Evolutionary conservation across 1,139 yeast species (phyloP), one percentile per base, ranked within the genome.

Genomic region (Schwanniomyces etchellsii): DNA sequence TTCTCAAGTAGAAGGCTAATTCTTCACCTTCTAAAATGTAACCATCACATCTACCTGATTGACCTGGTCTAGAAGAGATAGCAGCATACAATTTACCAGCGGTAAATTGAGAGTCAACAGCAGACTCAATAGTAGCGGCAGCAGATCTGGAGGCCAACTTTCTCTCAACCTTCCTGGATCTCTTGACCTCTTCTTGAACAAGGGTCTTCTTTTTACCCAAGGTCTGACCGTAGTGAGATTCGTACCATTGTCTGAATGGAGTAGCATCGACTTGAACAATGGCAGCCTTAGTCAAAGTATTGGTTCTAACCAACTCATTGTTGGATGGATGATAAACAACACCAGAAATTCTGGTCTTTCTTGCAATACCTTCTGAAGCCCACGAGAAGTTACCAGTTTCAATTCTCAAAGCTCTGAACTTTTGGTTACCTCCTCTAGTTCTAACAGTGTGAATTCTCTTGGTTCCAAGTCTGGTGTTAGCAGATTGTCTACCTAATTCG

Each of bases 21-120:
- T 91, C 98, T 71, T 93, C 99, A 75, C 98, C 98, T 80, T 91
- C 99, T 71, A 93, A 85, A 74, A 91, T 82, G 94, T 93, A 91
- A 74, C 99, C 99, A 70, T 93, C 98, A 76, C 91, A 82, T 79
- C 99, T 93, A 74, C 99, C 99, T 53, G 95, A 83, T 81, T 91
- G 99, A 73, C 99, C 99, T 70, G 99, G 99, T 81, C 99, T 89
- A 41, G 98, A 91, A 55, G 98, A 88, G 65, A 91, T 88, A 69
- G 80, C 81, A 70, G 98, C 98, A 78, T 91, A 91, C 62, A 91
- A 82, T 77, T 93, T 88, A 81, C 97, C 97, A 54, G 97, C 88
- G 70, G 81, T 81, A 81, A 91, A 91, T 78, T 91, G 98, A 57
- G 89, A 64, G 64, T 88, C 93, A 55, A 91, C 91, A 60, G 96